These are phyloP conservation scores for Macrocystidia cucumis DNA, from an alignment of 1,284 basidiomycete species.

Conservation along the genomic window DNA sequence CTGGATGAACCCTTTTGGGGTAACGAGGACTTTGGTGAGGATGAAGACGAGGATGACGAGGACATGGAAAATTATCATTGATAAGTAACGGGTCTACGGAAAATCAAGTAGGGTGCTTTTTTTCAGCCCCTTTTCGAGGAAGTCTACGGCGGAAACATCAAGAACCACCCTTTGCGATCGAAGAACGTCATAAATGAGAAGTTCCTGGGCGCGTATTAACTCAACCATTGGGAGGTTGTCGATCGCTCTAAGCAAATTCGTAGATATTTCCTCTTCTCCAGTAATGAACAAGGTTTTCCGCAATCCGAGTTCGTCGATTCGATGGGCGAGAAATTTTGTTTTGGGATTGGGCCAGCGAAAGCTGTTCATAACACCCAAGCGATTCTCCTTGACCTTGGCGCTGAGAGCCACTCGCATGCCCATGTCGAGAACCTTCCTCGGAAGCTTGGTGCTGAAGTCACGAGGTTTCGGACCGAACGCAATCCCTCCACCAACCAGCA, in stretches of 20 bases:
- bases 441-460: slow-evolving; percentile 86
- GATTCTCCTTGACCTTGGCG: slow-evolving; percentile 68
- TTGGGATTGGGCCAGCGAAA: slow-evolving; percentile 67
- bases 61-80: too few relatives aligned
- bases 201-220: slow-evolving; percentile 52
- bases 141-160: slow-evolving; percentile 64
- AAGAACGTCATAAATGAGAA: slow-evolving; percentile 73
- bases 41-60: too few relatives aligned
- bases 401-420: slow-evolving; percentile 90
- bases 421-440: slow-evolving; percentile 86
- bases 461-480: slow-evolving; percentile 88
- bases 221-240: slow-evolving; percentile 61
- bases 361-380: slow-evolving; percentile 68
- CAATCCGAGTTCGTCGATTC: slow-evolving; percentile 55
- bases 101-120: too few relatives aligned
- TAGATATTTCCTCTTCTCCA: slow-evolving; percentile 49
- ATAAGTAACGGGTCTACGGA: too few relatives aligned
- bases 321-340: slow-evolving; percentile 52
- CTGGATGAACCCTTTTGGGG: too few relatives aligned
- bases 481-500: slow-evolving; percentile 87
- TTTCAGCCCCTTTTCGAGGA: slow-evolving; percentile 55
- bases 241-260: slow-evolving; percentile 47
- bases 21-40: too few relatives aligned
- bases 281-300: slow-evolving; percentile 68
- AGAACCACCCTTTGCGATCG: slow-evolving; percentile 69